Percentiles rank a stretch among this genome's conserved stretches.
phyloP scores from a whole-genome alignment of 768 basidiomycete genomes.

The Cyclocybe aegerita region DNA sequence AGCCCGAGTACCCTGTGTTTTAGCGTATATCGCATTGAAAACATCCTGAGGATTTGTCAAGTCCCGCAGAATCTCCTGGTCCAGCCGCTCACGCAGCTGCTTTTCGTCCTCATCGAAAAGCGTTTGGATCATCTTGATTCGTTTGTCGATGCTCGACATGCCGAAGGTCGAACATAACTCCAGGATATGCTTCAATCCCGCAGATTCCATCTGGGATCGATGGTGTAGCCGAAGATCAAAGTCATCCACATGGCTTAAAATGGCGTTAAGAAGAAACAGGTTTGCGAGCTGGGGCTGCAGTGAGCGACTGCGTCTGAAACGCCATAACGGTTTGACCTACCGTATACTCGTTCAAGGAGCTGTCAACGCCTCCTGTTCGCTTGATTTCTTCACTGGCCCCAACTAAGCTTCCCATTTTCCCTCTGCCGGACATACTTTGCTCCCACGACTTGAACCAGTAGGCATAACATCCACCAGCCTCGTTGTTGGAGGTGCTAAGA shows the following conservation, averaged over 20 bases:
- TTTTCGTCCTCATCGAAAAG: constrained; percentile 75
- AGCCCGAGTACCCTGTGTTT: constrained; percentile 76
- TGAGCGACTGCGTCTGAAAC: neutral
- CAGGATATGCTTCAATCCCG: constrained; percentile 76
- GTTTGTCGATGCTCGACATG: constrained; percentile 62
- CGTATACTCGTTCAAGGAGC: constrained; percentile 80
- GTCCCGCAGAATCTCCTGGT: constrained; percentile 73
- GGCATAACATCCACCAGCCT: constrained; percentile 63
- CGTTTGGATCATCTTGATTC: constrained; percentile 59
- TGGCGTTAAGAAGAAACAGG: constrained; percentile 67
- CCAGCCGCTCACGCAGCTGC: constrained; percentile 68
- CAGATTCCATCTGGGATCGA: constrained; percentile 86
- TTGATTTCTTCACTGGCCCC: constrained; percentile 92
- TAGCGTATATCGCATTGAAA: constrained; percentile 77
- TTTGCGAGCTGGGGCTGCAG: constrained; percentile 54
- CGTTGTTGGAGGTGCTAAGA: constrained; percentile 68
- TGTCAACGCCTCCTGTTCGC: constrained; percentile 63
- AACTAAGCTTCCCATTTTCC: constrained; percentile 93
- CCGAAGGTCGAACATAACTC: constrained; percentile 66
- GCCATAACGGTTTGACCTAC: constrained; percentile 42
- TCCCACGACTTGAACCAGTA: constrained; percentile 91
- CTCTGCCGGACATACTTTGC: constrained; percentile 73
- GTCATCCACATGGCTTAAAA: constrained; percentile 69
- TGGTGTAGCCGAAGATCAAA: constrained; percentile 84
- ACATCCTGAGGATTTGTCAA: constrained; percentile 84